Base-by-base conservation (phyloP, 768 basidiomycete species). In the Arthromyces matolae region DNA sequence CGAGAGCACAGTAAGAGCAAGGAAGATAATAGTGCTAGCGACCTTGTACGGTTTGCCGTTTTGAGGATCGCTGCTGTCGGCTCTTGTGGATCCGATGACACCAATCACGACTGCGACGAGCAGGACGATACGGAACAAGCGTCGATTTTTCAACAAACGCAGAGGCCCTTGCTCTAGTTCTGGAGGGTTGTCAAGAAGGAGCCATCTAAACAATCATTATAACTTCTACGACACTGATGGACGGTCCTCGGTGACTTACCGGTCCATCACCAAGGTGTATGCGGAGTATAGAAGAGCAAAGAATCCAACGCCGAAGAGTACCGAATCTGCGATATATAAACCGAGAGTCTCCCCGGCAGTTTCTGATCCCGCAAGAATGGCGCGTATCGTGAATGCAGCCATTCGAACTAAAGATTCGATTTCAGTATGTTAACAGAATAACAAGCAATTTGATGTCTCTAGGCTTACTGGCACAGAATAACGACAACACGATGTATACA, bases 201-300 rank as follows among this genome's bases (percentile, higher is more conserved):
- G 35, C 31, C 65, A 56, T 8, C 65, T 65, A 22, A 37, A 6
- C 8, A 31, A 13, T 23, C 35, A 31, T 8, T 22, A 3, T 13
- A 5, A 16, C 12, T 13, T 18, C 4, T 12, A 37, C 16, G 0
- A 3, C 19, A n/a, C 28, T 6, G n/a, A 20, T 8, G n/a, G 8
- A 12, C n/a, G n/a, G 3, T 1, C n/a, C n/a, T n/a, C n/a, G n/a
- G 25, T 14, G 7, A 46, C 61, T 29, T 46, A 76, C 75, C 71
- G 60, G 45, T 76, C 72, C 13, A 72, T 51, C 6, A 73, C 69
- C 3, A 76, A 63, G 0, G 63, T 70, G 42, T 72, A 75, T 0
- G 70, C 63, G 1, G 71, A 68, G 40, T 68, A 71, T 12, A 77
- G 52, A 6, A 77, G 55, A n/a, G 67, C 70, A 32, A 72, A 69